Conservation (phyloP, 495 filamentous ascomycete species). For the Penicillium robsamsonii region DNA sequence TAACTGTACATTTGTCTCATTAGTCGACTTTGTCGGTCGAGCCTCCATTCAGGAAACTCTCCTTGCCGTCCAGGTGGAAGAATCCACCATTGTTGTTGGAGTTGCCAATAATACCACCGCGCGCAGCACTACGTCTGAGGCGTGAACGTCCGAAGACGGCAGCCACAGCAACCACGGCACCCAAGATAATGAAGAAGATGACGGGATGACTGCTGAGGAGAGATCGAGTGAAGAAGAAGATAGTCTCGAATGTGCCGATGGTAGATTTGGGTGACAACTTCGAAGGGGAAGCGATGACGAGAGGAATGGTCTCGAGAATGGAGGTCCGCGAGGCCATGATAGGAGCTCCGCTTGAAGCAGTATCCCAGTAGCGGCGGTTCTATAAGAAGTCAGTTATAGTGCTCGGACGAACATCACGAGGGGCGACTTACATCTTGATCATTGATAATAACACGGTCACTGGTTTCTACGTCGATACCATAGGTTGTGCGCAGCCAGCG, state of each 20-base stretch:
- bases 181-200: constrained; percentile 60
- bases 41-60: constrained; percentile 60
- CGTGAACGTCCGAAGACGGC: constrained; percentile 36
- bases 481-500: constrained; percentile 93
- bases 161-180: constrained; percentile 42
- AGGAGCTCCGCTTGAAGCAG: constrained; percentile 77
- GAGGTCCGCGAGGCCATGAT: constrained; percentile 90
- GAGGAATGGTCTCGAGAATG: constrained; percentile 89
- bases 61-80: constrained; percentile 76
- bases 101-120: constrained; percentile 54
- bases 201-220: constrained; percentile 71
- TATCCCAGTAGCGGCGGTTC: constrained; percentile 95
- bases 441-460: constrained; percentile 93
- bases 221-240: constrained; percentile 72
- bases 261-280: constrained; percentile 87
- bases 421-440: constrained; percentile 80
- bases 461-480: constrained; percentile 79
- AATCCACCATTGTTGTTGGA: constrained; percentile 59
- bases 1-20: constrained; percentile 43
- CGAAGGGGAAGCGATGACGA: constrained; percentile 69
- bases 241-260: constrained; percentile 67
- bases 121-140: constrained; percentile 31
- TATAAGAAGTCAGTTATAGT: constrained; percentile 41
- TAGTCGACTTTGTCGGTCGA: constrained; percentile 79
- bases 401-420: neutral